Evolutionary conservation across 2,329 filamentous ascomycete species (phyloP), one percentile per base, ranked within the genome.

Genomic region (Cyclaneusma minus): DNA sequence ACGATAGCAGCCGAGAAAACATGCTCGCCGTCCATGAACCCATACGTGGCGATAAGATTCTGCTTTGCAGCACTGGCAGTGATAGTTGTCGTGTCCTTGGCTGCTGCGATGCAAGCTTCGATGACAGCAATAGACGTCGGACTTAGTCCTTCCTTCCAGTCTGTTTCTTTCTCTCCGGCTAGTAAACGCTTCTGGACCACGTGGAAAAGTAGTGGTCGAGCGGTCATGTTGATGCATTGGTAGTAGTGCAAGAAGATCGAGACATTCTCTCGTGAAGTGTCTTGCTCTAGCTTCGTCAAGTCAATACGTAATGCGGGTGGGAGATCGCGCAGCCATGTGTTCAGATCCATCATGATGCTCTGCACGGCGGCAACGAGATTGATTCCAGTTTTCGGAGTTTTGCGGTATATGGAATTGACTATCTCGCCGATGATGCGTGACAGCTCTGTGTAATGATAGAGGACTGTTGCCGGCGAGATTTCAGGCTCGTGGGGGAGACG

Each of bases 211-310:
- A 68, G 43, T 1, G 64, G 64, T 4, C 64, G 48, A 1, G 56
- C 59, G 0, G 62, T 64, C 62, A 68, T 67, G 35, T 66, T 65
- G 37, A 68, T 56, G 38, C 64, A 68, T 22, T 65, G 62, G 32
- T 65, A 65, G 35, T 66, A 67, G 35, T 68, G 63, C 13, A 64
- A 43, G 28, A 62, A 57, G 3, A 58, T 60, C 2, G 60, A 63
- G 4, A 66, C 57, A 7, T 52, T 55, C 41, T 65, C 61, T 8
- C 62, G 57, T 21, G 53, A 55, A 22, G 59, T 52, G 17, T 44
- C 42, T 4, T 36, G 35, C 29, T 53, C 51, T 5, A 61, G 49
- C 3, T 46, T 50, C 2, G 46, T 49, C 10, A 61, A 60, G 34
- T 65, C 55, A 23, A 66, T 56, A 3, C 58, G 54, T 8, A 68